Conservation (phyloP, 2,329 filamentous ascomycete genomes). For the Pestalotiopsis fici region DNA sequence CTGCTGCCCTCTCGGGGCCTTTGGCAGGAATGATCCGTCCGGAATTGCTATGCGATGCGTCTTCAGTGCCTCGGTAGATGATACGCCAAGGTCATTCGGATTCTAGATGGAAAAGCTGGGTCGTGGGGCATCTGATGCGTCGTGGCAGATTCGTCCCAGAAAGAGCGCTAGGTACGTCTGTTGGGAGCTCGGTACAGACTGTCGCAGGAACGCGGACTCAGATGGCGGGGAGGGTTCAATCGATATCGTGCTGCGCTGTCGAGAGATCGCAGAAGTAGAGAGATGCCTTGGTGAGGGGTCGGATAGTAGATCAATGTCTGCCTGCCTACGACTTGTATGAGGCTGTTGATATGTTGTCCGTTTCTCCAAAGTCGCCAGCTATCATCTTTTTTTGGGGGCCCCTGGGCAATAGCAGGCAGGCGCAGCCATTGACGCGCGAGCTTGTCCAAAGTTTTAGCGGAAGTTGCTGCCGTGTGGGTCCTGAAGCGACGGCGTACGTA, state of each 20-base stretch:
- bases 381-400: slow-evolving; percentile 2
- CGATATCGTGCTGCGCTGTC: not conserved
- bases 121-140: not conserved
- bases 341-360: not conserved
- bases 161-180: not conserved
- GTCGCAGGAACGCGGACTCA: not conserved
- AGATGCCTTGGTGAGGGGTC: not conserved
- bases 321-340: not conserved
- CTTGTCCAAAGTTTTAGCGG: not conserved
- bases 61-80: not conserved
- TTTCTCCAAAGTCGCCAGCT: slow-evolving; percentile 5
- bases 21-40: not conserved
- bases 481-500: not conserved
- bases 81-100: not conserved
- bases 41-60: not conserved
- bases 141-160: not conserved
- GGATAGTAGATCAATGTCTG: not conserved
- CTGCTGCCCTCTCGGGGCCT: not conserved
- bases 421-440: not conserved
- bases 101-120: not conserved
- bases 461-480: not conserved
- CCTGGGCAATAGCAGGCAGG: not conserved
- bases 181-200: not conserved
- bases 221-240: not conserved
- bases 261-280: not conserved